Evolutionary conservation across 2,329 filamentous ascomycete species (phyloP).

Genomic region (Metarhizium robertsii): DNA sequence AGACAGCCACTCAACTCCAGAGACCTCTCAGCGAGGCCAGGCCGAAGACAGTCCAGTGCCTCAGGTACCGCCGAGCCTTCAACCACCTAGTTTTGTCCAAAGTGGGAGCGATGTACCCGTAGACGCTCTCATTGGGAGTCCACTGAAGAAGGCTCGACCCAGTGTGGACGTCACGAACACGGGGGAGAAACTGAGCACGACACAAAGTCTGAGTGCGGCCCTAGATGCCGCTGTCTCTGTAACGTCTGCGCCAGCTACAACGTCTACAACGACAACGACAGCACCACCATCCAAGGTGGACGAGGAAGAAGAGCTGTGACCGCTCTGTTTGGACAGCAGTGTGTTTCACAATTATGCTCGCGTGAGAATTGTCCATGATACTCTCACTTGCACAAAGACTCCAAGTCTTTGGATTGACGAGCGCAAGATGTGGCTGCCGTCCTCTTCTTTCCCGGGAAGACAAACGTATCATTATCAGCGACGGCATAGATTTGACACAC

Average conservation of each 20-base stretch:
- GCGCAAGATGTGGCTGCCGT: neutral
- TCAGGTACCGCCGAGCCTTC: slow-evolving; percentile 5
- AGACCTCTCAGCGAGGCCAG: slow-evolving; percentile 26
- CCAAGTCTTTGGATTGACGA: neutral
- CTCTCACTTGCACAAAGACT: neutral
- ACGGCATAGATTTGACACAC: neutral
- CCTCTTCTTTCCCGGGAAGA: neutral
- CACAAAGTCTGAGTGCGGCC: slow-evolving; percentile 26
- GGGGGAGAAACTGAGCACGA: slow-evolving; percentile 16
- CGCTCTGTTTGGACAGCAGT: neutral
- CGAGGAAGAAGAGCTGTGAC: slow-evolving; percentile 31
- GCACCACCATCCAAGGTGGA: slow-evolving; percentile 17
- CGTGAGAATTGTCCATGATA: neutral
- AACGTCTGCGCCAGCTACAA: slow-evolving; percentile 10
- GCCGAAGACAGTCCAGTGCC: slow-evolving; percentile 33
- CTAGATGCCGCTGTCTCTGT: slow-evolving; percentile 20
- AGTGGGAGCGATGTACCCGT: slow-evolving; percentile 21
- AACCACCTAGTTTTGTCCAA: slow-evolving; percentile 17
- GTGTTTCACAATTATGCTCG: neutral
- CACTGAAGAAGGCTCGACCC: slow-evolving; percentile 66
- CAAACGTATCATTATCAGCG: neutral
- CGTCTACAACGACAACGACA: slow-evolving; percentile 11
- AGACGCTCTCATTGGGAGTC: slow-evolving; percentile 50
- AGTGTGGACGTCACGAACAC: slow-evolving; percentile 31
- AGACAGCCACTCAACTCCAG: slow-evolving; percentile 32